Evolutionary conservation across 192 early-diverging fungal genomes (phyloP).

Genomic region (Geranomyces variabilis): DNA sequence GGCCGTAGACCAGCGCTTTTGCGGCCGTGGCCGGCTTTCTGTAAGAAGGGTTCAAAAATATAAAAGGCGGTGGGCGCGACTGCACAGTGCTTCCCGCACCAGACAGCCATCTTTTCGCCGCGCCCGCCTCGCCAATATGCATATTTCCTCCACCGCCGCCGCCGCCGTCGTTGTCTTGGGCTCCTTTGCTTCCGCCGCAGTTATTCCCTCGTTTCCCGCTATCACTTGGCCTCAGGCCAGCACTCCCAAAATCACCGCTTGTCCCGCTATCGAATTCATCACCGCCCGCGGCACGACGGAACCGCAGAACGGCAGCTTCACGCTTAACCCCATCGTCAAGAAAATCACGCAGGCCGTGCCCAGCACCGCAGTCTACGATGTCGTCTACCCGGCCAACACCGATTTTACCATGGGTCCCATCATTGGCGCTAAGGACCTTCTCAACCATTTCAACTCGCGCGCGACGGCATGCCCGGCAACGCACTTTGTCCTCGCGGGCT

Average conservation of each 20-base stretch:
- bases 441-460: slow-evolving; percentile 1
- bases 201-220: background rate
- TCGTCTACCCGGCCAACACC: slow-evolving; percentile 24
- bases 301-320: slow-evolving; percentile 11
- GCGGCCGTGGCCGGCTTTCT: too few species aligned
- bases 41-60: too few species aligned
- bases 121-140: background rate
- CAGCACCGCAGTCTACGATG: slow-evolving; percentile 16
- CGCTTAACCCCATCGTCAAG: background rate
- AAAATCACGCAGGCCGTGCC: background rate
- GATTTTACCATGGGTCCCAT: slow-evolving; percentile 16
- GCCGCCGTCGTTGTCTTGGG: background rate
- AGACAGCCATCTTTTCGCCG: too few species aligned
- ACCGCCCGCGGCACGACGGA: slow-evolving; percentile 26
- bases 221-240: background rate
- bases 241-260: too few species aligned
- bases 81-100: too few species aligned
- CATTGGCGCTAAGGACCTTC: slow-evolving; percentile 19
- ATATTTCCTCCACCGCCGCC: background rate
- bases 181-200: background rate
- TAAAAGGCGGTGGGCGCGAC: too few species aligned
- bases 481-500: slow-evolving; percentile 17
- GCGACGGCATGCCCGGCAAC: slow-evolving; percentile 2
- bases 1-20: too few species aligned
- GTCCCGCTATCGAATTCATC: slow-evolving; percentile 23